Evolutionary conservation across 441 rosid species (phyloP).

Genomic region (Corymbia citriodora): DNA sequence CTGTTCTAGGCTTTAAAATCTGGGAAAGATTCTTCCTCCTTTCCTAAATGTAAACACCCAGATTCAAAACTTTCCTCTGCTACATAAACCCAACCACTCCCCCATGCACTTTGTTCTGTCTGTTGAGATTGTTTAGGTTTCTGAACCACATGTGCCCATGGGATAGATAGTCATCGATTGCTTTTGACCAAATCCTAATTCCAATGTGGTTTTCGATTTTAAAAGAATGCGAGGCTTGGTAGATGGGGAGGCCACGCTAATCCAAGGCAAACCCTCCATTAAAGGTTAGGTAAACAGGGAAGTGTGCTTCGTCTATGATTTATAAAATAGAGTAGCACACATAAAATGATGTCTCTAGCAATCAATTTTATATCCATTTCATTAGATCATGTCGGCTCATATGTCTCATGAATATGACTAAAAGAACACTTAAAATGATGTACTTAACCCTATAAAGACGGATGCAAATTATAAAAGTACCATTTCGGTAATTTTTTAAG

Average conservation of each 20-base stretch:
- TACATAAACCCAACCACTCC: neutral
- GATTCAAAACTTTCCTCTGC: neutral
- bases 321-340: neutral
- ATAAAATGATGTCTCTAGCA: neutral
- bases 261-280: neutral
- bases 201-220: neutral
- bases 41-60: neutral
- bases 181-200: neutral
- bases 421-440: neutral
- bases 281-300: neutral
- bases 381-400: neutral
- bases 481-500: neutral
- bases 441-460: no score
- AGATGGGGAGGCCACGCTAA: neutral
- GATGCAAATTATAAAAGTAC: neutral
- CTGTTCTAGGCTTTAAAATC: neutral
- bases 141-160: neutral
- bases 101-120: neutral
- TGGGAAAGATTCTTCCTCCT: neutral
- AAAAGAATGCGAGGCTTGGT: neutral
- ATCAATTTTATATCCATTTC: neutral
- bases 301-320: neutral
- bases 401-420: neutral
- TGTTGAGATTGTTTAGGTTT: neutral
- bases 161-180: neutral